Conservation (phyloP, 23 red algal species). For the Gracilariopsis chorda region DNA sequence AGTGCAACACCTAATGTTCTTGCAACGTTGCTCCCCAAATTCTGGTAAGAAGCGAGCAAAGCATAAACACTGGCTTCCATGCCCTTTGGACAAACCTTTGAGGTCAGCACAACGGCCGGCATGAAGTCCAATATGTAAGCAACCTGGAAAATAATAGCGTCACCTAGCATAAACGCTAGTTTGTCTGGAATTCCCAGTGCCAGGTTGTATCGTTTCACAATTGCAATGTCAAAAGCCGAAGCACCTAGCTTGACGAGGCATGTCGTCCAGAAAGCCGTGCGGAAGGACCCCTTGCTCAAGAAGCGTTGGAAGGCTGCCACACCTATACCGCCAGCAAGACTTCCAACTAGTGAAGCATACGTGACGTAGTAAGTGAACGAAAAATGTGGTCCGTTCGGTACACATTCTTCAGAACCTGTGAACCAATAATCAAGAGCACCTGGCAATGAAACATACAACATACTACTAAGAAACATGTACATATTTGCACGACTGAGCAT, state of each 20-base stretch:
- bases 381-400: constrained; percentile 71
- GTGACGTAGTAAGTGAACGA: constrained; percentile 71
- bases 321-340: constrained; percentile 51
- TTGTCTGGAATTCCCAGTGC: constrained; percentile 58
- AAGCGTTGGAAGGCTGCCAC: constrained; percentile 63
- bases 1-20: constrained; percentile 63
- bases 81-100: constrained; percentile 70
- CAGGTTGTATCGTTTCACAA: constrained; percentile 58
- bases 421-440: constrained; percentile 74
- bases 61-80: constrained; percentile 79
- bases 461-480: constrained; percentile 68
- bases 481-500: constrained; percentile 60
- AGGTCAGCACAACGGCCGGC: constrained; percentile 74
- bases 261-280: constrained; percentile 70
- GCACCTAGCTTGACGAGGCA: constrained; percentile 65
- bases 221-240: constrained; percentile 52
- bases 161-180: constrained; percentile 58
- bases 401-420: constrained; percentile 41
- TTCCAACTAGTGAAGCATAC: constrained; percentile 58
- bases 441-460: constrained; percentile 64
- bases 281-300: constrained; percentile 46
- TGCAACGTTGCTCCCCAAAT: constrained; percentile 59
- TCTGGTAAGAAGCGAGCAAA: constrained; percentile 56
- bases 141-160: constrained; percentile 65
- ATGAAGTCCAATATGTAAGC: constrained; percentile 54